phyloP scores from a whole-genome alignment of 1,284 basidiomycete species.

The Schizophyllum commune region DNA sequence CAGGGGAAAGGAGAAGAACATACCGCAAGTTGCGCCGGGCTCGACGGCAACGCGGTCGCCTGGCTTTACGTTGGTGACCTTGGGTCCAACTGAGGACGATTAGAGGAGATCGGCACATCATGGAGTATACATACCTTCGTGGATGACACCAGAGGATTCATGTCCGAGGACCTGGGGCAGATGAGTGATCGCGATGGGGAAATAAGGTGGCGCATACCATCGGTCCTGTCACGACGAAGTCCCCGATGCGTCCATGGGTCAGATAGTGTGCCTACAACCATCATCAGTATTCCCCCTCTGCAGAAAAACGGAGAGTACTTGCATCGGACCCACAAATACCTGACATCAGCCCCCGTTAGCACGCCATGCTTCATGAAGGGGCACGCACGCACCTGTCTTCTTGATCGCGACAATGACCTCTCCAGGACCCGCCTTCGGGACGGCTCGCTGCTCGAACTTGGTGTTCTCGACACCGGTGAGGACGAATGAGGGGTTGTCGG shows the following conservation, averaged over 20 bases:
- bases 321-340: slow-evolving; percentile 90
- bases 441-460: slow-evolving; percentile 68
- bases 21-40: slow-evolving; percentile 71
- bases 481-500: slow-evolving; percentile 76
- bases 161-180: slow-evolving; percentile 50
- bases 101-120: neutral
- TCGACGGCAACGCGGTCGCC: slow-evolving; percentile 87
- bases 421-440: slow-evolving; percentile 67
- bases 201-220: slow-evolving; percentile 43
- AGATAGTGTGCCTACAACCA: slow-evolving; percentile 62
- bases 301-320: slow-evolving; percentile 11
- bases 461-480: slow-evolving; percentile 68
- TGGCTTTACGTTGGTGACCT: slow-evolving; percentile 66
- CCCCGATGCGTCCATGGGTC: slow-evolving; percentile 68
- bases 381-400: slow-evolving; percentile 62
- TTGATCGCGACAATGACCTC: slow-evolving; percentile 89
- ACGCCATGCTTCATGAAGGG: slow-evolving; percentile 1
- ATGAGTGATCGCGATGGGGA: slow-evolving; percentile 2
- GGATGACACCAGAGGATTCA: slow-evolving; percentile 52
- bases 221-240: slow-evolving; percentile 69
- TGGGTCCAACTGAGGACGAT: slow-evolving; percentile 47
- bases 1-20: slow-evolving; percentile 18
- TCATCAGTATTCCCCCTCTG: slow-evolving; percentile 4
- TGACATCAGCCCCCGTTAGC: slow-evolving; percentile 20
- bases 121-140: slow-evolving; percentile 33